Percentiles rank a stretch among this genome's conserved stretches.
Evolutionary conservation across 192 early-diverging fungal genomes (phyloP).

Genomic region (Backusella tuberculispora): DNA sequence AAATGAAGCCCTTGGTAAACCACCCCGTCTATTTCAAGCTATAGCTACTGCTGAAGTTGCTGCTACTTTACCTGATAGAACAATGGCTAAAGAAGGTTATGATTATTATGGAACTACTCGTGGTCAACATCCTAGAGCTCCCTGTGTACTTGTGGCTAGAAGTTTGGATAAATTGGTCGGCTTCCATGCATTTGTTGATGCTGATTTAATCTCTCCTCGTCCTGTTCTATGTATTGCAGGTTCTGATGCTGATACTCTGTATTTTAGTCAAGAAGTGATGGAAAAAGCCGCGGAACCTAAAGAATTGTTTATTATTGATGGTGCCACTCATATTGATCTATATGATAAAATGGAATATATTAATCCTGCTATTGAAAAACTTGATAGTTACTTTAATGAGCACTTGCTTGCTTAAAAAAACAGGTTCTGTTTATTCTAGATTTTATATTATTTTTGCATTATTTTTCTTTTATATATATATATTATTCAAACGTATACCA

Average conservation of each 20-base stretch:
- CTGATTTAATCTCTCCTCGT: slow-evolving; percentile 27
- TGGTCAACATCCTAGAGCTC: slow-evolving; percentile 26
- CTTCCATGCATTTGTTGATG: slow-evolving; percentile 26
- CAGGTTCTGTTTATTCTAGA: background rate
- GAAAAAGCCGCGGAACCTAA: slow-evolving; percentile 29
- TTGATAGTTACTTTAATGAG: slow-evolving; percentile 1
- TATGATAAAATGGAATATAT: slow-evolving; percentile 29
- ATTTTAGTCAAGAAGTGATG: slow-evolving; percentile 23
- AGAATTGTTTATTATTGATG: slow-evolving; percentile 32
- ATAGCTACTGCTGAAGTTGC: slow-evolving; percentile 16
- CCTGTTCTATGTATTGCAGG: slow-evolving; percentile 35
- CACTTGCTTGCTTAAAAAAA: background rate
- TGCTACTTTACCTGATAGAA: slow-evolving; percentile 7
- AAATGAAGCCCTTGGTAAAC: slow-evolving; percentile 26
- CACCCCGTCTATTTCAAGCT: slow-evolving; percentile 23
- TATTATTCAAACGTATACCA: too few species aligned
- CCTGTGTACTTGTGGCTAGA: slow-evolving; percentile 21
- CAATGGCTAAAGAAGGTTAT: slow-evolving; percentile 25
- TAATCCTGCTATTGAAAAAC: slow-evolving; percentile 4
- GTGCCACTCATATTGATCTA: slow-evolving; percentile 34
- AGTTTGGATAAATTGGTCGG: slow-evolving; percentile 26
- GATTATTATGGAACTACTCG: slow-evolving; percentile 40
- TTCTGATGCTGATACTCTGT: slow-evolving; percentile 38
- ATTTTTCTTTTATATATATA: background rate
- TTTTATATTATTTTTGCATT: background rate